A percentile compares a stretch with the other conserved stretches of the same genome.
Evolutionary conservation across 2,329 filamentous ascomycete species (phyloP).

Genomic region (Zalaria obscura): DNA sequence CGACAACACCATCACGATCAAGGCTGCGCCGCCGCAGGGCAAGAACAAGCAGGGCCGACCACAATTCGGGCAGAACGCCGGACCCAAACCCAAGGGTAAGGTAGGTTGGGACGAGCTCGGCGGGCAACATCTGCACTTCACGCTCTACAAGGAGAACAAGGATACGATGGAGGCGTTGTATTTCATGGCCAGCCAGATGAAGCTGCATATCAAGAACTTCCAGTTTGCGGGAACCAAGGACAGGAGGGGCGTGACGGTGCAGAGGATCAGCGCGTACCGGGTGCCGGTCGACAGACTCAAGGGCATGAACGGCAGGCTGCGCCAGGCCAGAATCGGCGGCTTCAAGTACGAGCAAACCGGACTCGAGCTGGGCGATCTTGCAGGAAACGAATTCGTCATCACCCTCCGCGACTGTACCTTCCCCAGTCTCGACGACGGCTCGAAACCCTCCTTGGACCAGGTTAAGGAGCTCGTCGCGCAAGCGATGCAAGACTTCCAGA

Average conservation of each 20-base stretch:
- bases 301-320: slow-evolving; percentile 44
- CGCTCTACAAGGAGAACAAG: slow-evolving; percentile 90
- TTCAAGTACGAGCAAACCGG: slow-evolving; percentile 61
- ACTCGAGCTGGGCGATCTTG: slow-evolving; percentile 69
- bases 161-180: slow-evolving; percentile 87
- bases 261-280: slow-evolving; percentile 58
- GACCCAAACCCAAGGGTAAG: slow-evolving; percentile 23
- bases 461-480: slow-evolving; percentile 36
- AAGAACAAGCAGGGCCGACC: slow-evolving; percentile 4
- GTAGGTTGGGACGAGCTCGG: slow-evolving; percentile 50
- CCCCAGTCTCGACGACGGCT: slow-evolving; percentile 24
- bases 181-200: slow-evolving; percentile 60
- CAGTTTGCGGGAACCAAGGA: slow-evolving; percentile 87
- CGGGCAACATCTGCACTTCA: slow-evolving; percentile 81
- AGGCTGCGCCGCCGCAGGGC: slow-evolving; percentile 20
- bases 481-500: slow-evolving; percentile 52
- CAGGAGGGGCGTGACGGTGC: slow-evolving; percentile 70
- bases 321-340: slow-evolving; percentile 49
- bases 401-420: slow-evolving; percentile 76
- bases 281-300: slow-evolving; percentile 49
- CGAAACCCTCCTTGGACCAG: slow-evolving; percentile 24
- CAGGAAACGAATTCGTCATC: slow-evolving; percentile 86
- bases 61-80: neutral
- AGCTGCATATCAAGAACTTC: slow-evolving; percentile 53
- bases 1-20: slow-evolving; percentile 51